A percentile compares a stretch with the other conserved stretches of the same genome.
These are phyloP conservation scores for Alternaria infectoria DNA, from an alignment of 2,329 filamentous ascomycete species.

Conservation along the genomic window DNA sequence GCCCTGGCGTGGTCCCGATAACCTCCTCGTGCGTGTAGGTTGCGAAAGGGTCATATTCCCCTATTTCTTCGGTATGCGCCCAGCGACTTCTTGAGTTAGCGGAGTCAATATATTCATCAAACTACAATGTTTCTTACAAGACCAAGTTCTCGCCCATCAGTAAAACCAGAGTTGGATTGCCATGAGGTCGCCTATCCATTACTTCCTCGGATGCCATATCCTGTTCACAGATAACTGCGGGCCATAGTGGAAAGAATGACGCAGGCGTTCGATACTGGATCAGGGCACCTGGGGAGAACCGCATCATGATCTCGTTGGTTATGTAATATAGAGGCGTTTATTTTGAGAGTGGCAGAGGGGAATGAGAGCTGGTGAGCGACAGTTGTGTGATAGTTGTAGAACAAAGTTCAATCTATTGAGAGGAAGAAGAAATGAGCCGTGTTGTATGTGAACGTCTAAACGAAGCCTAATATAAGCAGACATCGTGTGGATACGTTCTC, in stretches of 20 bases:
- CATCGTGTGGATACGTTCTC: background rate
- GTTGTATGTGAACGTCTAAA: background rate
- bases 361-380: background rate
- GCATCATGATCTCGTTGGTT: background rate
- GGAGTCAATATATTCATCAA: too few relatives aligned
- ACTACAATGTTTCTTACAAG: conserved; percentile 15
- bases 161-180: conserved; percentile 14
- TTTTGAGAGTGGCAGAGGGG: background rate
- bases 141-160: conserved; percentile 13
- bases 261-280: too few relatives aligned
- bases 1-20: conserved; percentile 1
- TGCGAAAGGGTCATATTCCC: conserved; percentile 17
- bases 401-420: background rate
- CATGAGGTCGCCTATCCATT: too few relatives aligned
- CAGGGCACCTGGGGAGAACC: conserved; percentile 1
- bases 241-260: conserved; percentile 13
- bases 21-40: background rate
- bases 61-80: conserved; percentile 19
- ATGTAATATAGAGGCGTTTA: background rate
- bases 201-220: conserved; percentile 7
- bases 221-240: conserved; percentile 28
- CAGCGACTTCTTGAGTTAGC: conserved; percentile 24
- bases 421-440: background rate
- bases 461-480: background rate
- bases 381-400: background rate